Evolutionary conservation across 345 rosid species (phyloP), one percentile per base, ranked within the genome.

Genomic region (Eucalyptus polyanthemos): DNA sequence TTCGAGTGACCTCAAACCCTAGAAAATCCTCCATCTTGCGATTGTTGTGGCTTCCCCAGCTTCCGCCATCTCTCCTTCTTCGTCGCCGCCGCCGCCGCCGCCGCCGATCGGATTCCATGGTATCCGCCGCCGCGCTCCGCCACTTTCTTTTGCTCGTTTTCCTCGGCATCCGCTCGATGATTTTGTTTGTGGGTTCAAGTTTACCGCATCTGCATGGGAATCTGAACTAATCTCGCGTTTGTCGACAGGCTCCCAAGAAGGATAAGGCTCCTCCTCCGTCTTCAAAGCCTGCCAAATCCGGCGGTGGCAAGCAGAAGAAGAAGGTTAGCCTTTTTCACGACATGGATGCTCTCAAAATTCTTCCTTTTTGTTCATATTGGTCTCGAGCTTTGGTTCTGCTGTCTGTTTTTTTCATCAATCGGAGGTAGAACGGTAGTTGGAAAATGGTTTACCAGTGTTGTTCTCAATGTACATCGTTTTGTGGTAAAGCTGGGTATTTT

Each of bases 221-320:
- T 76, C 83, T 76, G 27, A 37, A 37, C 22, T 19, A 22, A 76
- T 76, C 47, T 76, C 42, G 83, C 47, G 83, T 76, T 76, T 76
- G 83, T 76, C 83, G 14, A 37, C 83, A 91, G 94, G 93, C 93
- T 29, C 94, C 93, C 13, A 93, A 93, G 92, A 92, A 93, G 93
- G 93, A 93, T 25, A 93, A 92, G 91, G 94, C 93, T 87, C 94
- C 93, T 9, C 93, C 94, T 11, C 93, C 92, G 29, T 89, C 91
- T 37, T 88, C 93, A 11, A 93, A 92, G 91, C 94, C 94, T 14
- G 92, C 91, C 10, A 93, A 93, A 40, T 91, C 93, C 49, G 93
- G 93, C 51, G 93, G 93, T 25, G 94, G 93, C 49, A 92, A 93
- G 91, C 94, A 92, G 91, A 92, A 91, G 91, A 93, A 91, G 93